These are phyloP conservation scores for Boletus pseudopeckii DNA, from an alignment of 768 basidiomycete genomes.

Conservation along the genomic window DNA sequence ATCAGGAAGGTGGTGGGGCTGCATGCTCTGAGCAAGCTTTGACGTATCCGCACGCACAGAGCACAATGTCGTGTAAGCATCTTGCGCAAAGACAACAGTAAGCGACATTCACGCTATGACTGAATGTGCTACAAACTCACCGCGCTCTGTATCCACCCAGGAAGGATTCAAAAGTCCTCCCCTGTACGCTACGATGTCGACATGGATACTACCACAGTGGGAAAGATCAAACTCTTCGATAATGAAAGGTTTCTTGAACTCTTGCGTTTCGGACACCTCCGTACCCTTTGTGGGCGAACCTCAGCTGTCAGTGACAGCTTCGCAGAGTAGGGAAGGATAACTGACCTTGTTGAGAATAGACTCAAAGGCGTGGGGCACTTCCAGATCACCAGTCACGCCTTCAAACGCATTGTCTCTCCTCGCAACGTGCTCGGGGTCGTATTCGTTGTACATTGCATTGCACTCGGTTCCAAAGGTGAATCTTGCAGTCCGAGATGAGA, in stretches of 20 bases:
- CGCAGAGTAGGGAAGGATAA: background rate
- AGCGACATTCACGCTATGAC: background rate
- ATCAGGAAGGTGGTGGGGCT: slow-evolving; percentile 7
- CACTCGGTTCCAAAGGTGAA: slow-evolving; percentile 15
- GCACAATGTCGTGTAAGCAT: slow-evolving; percentile 10
- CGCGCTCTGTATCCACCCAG: slow-evolving; percentile 8
- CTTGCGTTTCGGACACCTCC: slow-evolving; percentile 12
- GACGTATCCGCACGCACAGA: slow-evolving; percentile 11
- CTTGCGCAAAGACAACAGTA: background rate
- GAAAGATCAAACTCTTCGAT: slow-evolving; percentile 16
- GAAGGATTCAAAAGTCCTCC: background rate
- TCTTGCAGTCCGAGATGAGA: slow-evolving; percentile 8
- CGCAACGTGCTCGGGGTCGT: slow-evolving; percentile 5
- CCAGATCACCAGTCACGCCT: slow-evolving; percentile 6
- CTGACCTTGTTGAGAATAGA: slow-evolving; percentile 10
- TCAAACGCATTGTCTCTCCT: slow-evolving; percentile 7
- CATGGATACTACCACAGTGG: slow-evolving; percentile 10
- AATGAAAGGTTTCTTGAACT: slow-evolving; percentile 13
- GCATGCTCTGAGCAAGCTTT: slow-evolving; percentile 10
- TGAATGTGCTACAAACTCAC: background rate
- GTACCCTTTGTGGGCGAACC: background rate
- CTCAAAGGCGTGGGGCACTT: slow-evolving; percentile 9
- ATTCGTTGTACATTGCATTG: slow-evolving; percentile 9
- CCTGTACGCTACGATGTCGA: slow-evolving; percentile 16
- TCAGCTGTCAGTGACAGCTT: background rate